Evolutionary conservation across 1,139 yeast genomes (phyloP).

Genomic region (Kurtzmaniella quercitrusa): DNA sequence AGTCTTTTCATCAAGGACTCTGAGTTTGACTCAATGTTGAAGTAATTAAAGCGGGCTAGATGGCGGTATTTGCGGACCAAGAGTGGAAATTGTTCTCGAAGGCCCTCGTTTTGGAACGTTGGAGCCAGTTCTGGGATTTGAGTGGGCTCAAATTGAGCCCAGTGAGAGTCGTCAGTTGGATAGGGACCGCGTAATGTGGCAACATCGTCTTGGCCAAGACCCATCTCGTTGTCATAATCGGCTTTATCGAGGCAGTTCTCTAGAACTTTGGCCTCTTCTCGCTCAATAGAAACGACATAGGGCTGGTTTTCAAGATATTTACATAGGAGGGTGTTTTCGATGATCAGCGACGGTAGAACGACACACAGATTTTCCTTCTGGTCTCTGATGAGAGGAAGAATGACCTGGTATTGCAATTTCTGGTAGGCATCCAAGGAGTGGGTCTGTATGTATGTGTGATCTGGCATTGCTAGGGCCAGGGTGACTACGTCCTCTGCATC

Average conservation of each 20-base stretch:
- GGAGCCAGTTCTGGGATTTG: not conserved
- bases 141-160: not conserved
- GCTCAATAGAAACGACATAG: slow-evolving; percentile 12
- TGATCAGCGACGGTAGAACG: slow-evolving; percentile 12
- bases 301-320: slow-evolving; percentile 9
- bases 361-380: slow-evolving; percentile 6
- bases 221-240: not conserved
- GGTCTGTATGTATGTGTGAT: slow-evolving; percentile 7
- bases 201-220: not conserved
- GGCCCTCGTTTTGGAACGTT: not conserved
- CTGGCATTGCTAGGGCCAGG: slow-evolving; percentile 6
- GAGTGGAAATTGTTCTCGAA: not conserved
- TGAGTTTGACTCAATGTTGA: not conserved
- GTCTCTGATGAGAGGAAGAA: slow-evolving; percentile 7
- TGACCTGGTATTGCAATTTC: slow-evolving; percentile 9
- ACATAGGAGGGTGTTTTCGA: slow-evolving; percentile 9
- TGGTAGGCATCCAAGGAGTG: slow-evolving; percentile 9
- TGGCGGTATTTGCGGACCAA: not conserved
- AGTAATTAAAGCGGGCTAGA: not conserved
- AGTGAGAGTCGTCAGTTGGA: not conserved
- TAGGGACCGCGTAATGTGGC: not conserved
- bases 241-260: slow-evolving; percentile 3
- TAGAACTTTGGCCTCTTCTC: slow-evolving; percentile 11
- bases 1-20: not conserved
- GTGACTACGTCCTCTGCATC: slow-evolving; percentile 13